Percentiles rank a stretch among this genome's conserved stretches.
These are phyloP conservation scores for Syncephalis fuscata DNA, from an alignment of 371 early-diverging fungal species.

Conservation along the genomic window DNA sequence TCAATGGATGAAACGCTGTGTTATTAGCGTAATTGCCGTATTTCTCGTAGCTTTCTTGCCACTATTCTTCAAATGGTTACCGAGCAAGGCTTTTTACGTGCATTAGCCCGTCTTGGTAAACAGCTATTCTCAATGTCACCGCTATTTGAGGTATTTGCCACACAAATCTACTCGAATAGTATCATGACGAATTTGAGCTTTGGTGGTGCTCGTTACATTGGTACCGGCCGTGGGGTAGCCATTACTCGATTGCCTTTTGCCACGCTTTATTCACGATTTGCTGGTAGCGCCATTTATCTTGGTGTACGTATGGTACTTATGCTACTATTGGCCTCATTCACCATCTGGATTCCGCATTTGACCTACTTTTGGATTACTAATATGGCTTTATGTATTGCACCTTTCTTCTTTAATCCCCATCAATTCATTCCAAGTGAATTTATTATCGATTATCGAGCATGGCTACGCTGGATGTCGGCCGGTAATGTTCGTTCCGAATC, in stretches of 20 bases:
- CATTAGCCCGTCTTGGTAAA: conserved; percentile 54
- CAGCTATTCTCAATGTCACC: conserved; percentile 74
- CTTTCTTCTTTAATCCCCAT: conserved; percentile 73
- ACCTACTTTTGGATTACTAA: conserved; percentile 79
- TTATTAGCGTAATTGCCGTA: conserved; percentile 59
- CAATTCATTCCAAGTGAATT: conserved; percentile 61
- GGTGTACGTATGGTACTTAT: conserved; percentile 55
- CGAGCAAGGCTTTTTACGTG: conserved; percentile 66
- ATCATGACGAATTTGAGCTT: conserved; percentile 64
- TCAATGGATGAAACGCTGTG: conserved; percentile 72
- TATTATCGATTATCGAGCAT: conserved; percentile 62
- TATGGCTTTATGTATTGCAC: conserved; percentile 49
- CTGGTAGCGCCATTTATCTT: conserved; percentile 59
- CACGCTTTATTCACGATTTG: conserved; percentile 58
- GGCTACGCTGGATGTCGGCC: conserved; percentile 63
- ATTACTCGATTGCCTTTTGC: conserved; percentile 69
- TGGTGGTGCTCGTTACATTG: conserved; percentile 79
- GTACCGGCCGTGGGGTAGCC: conserved; percentile 84
- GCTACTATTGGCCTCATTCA: conserved; percentile 52
- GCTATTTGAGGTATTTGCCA: conserved; percentile 79
- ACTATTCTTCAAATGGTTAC: conserved; percentile 70
- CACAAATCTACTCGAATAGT: conserved; percentile 74
- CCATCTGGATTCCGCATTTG: conserved; percentile 54
- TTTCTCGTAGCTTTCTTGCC: conserved; percentile 74
- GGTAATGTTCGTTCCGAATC: conserved; percentile 54